A percentile compares a stretch with the other conserved stretches of the same genome.
Conservation (phyloP, 1,284 basidiomycete genomes). For the Boletus hoseneyae region DNA sequence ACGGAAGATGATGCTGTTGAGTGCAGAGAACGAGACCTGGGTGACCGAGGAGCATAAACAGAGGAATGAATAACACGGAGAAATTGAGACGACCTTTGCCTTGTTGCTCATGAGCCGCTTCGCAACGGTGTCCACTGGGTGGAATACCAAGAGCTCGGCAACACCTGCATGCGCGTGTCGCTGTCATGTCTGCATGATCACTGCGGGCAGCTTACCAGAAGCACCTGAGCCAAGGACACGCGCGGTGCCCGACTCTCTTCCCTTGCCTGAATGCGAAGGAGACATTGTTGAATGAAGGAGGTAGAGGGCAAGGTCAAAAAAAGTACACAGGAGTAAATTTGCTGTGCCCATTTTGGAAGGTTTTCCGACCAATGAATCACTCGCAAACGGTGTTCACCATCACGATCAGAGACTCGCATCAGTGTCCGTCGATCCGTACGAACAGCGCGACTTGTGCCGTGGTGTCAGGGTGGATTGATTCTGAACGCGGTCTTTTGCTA, state of each 20-base stretch:
- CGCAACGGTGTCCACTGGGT: conserved; percentile 93
- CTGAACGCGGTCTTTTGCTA: conserved; percentile 1
- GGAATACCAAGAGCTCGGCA: conserved; percentile 90
- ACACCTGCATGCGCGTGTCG: conserved; percentile 55
- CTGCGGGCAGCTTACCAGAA: conserved; percentile 55
- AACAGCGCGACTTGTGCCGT: too few relatives aligned
- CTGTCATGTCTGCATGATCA: not conserved
- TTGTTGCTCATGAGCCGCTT: conserved; percentile 99
- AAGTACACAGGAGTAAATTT: conserved; percentile 16
- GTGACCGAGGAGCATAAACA: not conserved
- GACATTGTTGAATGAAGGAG: conserved; percentile 44
- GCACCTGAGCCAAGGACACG: conserved; percentile 90
- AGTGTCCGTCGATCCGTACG: too few relatives aligned
- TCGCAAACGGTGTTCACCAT: too few relatives aligned
- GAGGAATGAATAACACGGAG: not conserved
- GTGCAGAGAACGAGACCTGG: conserved; percentile 59
- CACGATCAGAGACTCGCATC: too few relatives aligned
- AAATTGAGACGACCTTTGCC: conserved; percentile 51
- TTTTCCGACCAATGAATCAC: not conserved
- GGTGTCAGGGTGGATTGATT: too few relatives aligned
- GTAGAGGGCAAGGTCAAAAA: not conserved
- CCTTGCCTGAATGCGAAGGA: conserved; percentile 56
- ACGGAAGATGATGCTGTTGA: conserved; percentile 84
- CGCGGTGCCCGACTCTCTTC: conserved; percentile 87
- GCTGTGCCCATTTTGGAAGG: conserved; percentile 9